Percentiles rank a stretch among this genome's conserved stretches.
Conservation (phyloP, 768 basidiomycete genomes). For the Plicaturopsis crispa region DNA sequence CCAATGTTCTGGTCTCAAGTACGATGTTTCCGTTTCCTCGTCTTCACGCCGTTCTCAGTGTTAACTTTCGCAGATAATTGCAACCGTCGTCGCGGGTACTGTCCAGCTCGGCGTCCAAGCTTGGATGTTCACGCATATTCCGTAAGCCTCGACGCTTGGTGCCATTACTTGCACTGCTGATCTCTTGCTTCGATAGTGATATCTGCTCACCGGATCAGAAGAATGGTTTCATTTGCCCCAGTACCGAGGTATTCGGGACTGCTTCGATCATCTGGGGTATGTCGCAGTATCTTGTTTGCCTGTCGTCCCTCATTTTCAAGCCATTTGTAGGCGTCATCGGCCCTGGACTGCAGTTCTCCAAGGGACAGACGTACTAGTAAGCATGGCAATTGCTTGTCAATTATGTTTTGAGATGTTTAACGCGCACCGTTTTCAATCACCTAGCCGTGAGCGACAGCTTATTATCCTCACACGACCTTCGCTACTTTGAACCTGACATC, state of each 20-base stretch:
- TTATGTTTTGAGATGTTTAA: background rate
- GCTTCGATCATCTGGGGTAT: conserved; percentile 22
- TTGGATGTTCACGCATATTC: conserved; percentile 28
- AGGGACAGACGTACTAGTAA: conserved; percentile 51
- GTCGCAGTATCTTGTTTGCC: conserved; percentile 7
- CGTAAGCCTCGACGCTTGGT: conserved; percentile 9
- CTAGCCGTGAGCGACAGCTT: background rate
- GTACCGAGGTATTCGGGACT: conserved; percentile 16
- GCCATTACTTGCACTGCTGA: background rate
- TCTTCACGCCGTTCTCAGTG: conserved; percentile 12
- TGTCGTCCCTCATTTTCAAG: background rate
- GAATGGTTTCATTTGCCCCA: conserved; percentile 5
- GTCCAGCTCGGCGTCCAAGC: conserved; percentile 46
- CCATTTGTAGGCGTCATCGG: conserved; percentile 50
- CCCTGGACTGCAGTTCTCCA: conserved; percentile 45
- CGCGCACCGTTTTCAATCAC: background rate
- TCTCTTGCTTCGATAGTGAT: background rate
- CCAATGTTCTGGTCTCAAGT: conserved; percentile 30
- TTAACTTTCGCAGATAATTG: conserved; percentile 18
- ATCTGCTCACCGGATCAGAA: conserved; percentile 5
- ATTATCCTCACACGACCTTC: too few relatives aligned
- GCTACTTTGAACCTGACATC: too few relatives aligned
- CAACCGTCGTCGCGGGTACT: conserved; percentile 34
- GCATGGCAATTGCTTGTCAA: conserved; percentile 3
- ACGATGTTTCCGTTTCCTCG: conserved; percentile 6